phyloP scores from a whole-genome alignment of 2,329 filamentous ascomycete species.

The Neofusicoccum laricinum region DNA sequence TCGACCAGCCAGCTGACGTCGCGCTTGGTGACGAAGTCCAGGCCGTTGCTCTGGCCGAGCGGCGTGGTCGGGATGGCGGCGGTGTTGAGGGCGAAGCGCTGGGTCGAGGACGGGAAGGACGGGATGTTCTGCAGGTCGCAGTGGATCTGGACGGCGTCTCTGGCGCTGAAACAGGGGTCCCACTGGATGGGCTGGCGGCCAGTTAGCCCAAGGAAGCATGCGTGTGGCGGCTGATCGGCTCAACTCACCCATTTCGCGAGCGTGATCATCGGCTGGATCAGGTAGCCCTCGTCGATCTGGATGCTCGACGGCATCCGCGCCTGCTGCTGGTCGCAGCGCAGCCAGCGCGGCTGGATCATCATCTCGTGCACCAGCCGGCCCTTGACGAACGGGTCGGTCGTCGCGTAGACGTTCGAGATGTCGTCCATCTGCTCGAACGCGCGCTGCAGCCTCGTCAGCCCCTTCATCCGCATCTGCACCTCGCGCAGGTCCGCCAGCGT shows the following conservation, averaged over 20 bases:
- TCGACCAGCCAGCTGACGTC: constrained; percentile 27
- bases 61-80: constrained; percentile 20
- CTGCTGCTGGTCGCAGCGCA: neutral
- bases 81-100: neutral
- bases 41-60: constrained; percentile 25
- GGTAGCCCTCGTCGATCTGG: constrained; percentile 22
- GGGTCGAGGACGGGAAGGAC: neutral
- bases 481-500: neutral
- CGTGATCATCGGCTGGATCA: constrained; percentile 24
- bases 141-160: constrained; percentile 22
- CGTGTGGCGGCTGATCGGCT: too few relatives aligned
- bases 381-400: neutral
- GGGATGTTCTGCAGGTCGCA: neutral
- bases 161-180: constrained; percentile 26
- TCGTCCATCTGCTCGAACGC: neutral
- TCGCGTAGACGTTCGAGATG: neutral
- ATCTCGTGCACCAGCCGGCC: neutral
- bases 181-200: constrained; percentile 22
- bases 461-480: neutral
- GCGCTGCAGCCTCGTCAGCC: neutral
- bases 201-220: neutral
- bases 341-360: neutral
- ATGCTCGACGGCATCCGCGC: neutral
- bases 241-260: constrained; percentile 21
- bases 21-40: constrained; percentile 28